These are phyloP conservation scores for Pythium sukuiense DNA, from an alignment of 352 stramenopile genomes.

Conservation along the genomic window DNA sequence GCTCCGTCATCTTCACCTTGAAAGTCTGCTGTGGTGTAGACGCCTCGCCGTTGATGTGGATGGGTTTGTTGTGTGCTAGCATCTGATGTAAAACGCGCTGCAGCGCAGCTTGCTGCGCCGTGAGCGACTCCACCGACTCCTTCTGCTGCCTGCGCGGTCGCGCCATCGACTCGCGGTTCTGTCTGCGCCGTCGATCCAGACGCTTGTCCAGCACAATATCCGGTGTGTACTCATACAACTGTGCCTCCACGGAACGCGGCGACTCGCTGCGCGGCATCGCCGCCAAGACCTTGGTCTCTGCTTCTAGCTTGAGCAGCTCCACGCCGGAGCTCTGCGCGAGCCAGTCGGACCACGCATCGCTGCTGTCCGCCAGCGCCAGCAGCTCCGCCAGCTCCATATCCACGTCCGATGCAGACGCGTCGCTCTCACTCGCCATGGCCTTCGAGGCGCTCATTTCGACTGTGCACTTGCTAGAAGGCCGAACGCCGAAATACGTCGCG, in stretches of 20 bases:
- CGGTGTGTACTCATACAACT: background rate
- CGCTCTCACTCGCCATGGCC: background rate
- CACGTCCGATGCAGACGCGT: background rate
- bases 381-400: slow-evolving; percentile 7
- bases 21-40: background rate
- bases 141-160: background rate
- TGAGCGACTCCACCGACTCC: slow-evolving; percentile 1
- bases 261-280: slow-evolving; percentile 8
- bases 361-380: slow-evolving; percentile 3
- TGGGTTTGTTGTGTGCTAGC: slow-evolving; percentile 6
- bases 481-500: background rate
- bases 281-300: background rate
- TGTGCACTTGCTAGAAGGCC: too few species aligned
- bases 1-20: slow-evolving; percentile 3
- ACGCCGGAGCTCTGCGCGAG: background rate
- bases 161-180: slow-evolving; percentile 7
- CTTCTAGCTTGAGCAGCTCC: background rate
- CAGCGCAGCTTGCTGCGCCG: background rate
- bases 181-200: background rate
- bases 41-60: background rate
- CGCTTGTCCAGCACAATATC: background rate
- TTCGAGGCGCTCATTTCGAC: background rate
- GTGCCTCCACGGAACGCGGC: slow-evolving; percentile 6
- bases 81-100: slow-evolving; percentile 1
- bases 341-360: background rate